Base-by-base conservation (phyloP, 2,329 filamentous ascomycete species). In the Colletotrichum viniferum region DNA sequence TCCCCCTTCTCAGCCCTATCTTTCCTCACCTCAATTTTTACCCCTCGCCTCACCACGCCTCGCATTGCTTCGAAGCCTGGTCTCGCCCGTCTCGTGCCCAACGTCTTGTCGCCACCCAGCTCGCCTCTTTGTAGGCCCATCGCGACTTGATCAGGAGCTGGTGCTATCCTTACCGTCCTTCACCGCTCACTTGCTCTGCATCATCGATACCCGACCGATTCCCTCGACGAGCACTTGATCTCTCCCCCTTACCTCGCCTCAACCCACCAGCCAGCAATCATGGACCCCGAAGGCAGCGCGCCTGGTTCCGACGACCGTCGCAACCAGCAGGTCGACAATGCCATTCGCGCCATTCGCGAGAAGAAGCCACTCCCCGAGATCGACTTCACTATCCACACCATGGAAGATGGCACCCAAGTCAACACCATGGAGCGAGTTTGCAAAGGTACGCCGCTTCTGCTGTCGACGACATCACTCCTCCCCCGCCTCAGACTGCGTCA, bases 311-410 rank as follows among this genome's bases (percentile, higher is more conserved):
- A 88, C 66, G 86, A 88, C 64, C 86, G 85, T 81, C 89, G 88
- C 84, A 89, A 85, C 81, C 84, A 86, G 81, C 92, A 94, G 85
- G 91, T 98, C 83, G 95, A 98, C 87, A 96, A 95, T 91, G 94
- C 95, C 80, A 94, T 96, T 82, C 95, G 95, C 84, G 97, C 97
- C 76, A 96, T 99, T 82, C 93, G 93, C 85, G 92, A 98, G 81
- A 98, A 98, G 93, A 96, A 94, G 89, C 96, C 96, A 70, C 90
- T 97, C 66, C 97, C 97, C 74, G 96, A 98, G 90, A 98, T 99
- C 82, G 97, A 99, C 88, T 99, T 99, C 85, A 97, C 95, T 72
- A 92, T 99, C 82, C 97, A 99, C 86, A 97, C 94, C 77, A 98
- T 98, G 96, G 97, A 99, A 85, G 97, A 99, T 89, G 95, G 95